Percentiles rank a stretch among this genome's conserved stretches.
phyloP scores from a whole-genome alignment of 2,329 filamentous ascomycete species.

The Talaromyces funiculosus region DNA sequence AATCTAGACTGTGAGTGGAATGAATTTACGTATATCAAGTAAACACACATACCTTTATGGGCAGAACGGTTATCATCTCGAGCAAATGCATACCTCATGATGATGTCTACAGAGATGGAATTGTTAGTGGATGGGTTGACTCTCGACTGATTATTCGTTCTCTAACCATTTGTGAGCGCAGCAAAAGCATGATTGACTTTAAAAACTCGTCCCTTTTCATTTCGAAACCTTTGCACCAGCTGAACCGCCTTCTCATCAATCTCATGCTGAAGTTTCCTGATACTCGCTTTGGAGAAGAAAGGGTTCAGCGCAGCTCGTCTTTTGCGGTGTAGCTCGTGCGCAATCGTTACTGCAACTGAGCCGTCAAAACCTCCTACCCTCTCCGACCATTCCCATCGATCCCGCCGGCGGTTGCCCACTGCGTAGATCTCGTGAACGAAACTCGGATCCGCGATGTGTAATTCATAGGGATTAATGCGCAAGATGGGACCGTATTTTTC shows the following conservation, averaged over 20 bases:
- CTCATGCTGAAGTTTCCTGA: background rate
- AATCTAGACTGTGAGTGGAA: background rate
- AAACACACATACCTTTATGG: background rate
- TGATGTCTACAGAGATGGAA: background rate
- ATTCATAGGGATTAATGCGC: conserved; percentile 29
- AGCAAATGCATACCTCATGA: background rate
- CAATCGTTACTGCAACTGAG: conserved; percentile 18
- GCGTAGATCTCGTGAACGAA: conserved; percentile 32
- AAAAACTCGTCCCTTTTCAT: background rate
- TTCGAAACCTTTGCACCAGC: background rate
- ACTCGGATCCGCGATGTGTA: conserved; percentile 31
- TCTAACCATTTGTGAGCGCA: background rate
- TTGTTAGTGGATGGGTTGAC: background rate
- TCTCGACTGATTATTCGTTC: too few species aligned
- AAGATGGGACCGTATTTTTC: conserved; percentile 30
- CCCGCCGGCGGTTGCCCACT: conserved; percentile 19
- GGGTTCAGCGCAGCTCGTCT: conserved; percentile 21
- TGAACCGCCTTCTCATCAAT: background rate
- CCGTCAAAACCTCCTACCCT: conserved; percentile 14
- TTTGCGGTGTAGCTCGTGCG: conserved; percentile 22
- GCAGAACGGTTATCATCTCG: background rate
- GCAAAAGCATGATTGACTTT: conserved; percentile 1
- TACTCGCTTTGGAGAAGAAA: conserved; percentile 20
- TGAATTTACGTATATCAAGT: background rate
- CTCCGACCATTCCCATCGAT: conserved; percentile 22